A percentile compares a stretch with the other conserved stretches of the same genome.
Conservation (phyloP, 176 grass and related monocot genomes). For the Triticum turgidum region DNA sequence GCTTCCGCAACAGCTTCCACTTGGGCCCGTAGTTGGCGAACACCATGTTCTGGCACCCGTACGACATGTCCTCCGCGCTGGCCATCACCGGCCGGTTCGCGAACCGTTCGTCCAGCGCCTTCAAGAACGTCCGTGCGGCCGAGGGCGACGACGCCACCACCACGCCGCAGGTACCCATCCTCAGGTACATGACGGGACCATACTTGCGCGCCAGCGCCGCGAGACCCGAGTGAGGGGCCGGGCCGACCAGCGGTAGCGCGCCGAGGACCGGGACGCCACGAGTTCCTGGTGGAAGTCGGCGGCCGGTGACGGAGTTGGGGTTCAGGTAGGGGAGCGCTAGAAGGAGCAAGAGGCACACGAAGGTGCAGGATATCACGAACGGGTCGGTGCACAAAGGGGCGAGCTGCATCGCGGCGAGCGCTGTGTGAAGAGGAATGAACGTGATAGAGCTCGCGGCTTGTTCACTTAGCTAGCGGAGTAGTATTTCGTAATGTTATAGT, state of each 20-base stretch:
- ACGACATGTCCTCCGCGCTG: conserved; percentile 63
- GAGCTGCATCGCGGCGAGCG: conserved; percentile 23
- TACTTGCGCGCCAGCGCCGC: conserved; percentile 50
- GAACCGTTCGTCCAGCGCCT: conserved; percentile 61
- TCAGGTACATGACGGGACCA: conserved; percentile 71
- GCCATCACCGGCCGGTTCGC: conserved; percentile 62
- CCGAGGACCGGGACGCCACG: conserved; percentile 53
- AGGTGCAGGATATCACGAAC: conserved; percentile 38
- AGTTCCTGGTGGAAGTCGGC: conserved; percentile 49
- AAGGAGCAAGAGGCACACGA: conserved; percentile 71
- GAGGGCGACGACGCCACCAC: conserved; percentile 66
- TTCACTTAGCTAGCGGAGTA: too few relatives aligned
- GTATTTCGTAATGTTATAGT: too few relatives aligned
- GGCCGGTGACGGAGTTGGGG: background rate
- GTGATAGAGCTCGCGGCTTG: too few relatives aligned
- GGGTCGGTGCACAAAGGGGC: conserved; percentile 45
- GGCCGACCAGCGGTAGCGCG: conserved; percentile 65
- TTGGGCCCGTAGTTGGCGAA: conserved; percentile 65
- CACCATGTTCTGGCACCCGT: conserved; percentile 80
- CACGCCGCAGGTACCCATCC: conserved; percentile 27
- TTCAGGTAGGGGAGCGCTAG: conserved; percentile 31
- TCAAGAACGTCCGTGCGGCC: conserved; percentile 61
- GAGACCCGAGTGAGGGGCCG: conserved; percentile 63
- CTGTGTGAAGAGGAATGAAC: background rate
- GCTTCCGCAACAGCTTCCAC: conserved; percentile 90